Evolutionary conservation across 2,329 filamentous ascomycete genomes (phyloP).

Genomic region (Alternaria gaisen): DNA sequence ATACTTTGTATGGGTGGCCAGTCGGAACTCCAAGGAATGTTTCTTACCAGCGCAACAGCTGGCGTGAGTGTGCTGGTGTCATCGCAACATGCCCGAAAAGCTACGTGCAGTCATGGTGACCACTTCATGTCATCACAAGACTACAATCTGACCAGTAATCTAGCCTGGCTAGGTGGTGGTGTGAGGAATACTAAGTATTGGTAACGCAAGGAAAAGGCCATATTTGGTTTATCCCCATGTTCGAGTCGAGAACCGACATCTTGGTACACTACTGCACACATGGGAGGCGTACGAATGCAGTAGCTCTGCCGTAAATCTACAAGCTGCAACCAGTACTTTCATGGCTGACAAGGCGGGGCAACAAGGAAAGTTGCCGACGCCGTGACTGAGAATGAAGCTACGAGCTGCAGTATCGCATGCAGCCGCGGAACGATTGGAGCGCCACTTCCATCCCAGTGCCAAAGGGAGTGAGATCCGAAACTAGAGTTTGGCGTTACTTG

Average conservation of each 20-base stretch:
- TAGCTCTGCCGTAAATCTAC: slow-evolving; percentile 11
- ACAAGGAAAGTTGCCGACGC: slow-evolving; percentile 12
- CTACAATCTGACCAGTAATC: background rate
- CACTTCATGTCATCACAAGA: slow-evolving; percentile 5
- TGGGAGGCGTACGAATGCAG: slow-evolving; percentile 12
- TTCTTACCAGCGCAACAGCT: background rate
- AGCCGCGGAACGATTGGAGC: slow-evolving; percentile 1
- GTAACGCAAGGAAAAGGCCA: background rate
- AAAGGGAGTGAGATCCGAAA: background rate
- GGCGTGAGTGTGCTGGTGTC: slow-evolving; percentile 3
- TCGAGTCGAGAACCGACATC: background rate
- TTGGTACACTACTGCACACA: slow-evolving; percentile 2
- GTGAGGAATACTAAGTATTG: slow-evolving; percentile 6
- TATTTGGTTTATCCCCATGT: slow-evolving; percentile 1
- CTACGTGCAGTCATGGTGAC: background rate
- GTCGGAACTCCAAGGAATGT: background rate
- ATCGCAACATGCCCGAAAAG: background rate
- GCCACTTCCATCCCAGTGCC: background rate
- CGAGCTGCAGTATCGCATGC: background rate
- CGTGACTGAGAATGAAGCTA: background rate
- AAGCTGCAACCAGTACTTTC: slow-evolving; percentile 6
- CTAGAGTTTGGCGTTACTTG: slow-evolving; percentile 3
- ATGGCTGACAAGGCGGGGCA: slow-evolving; percentile 17
- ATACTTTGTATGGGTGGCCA: background rate
- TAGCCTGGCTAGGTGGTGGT: background rate